phyloP scores from a whole-genome alignment of 1,284 basidiomycete species.

The Sanghuangporus sanghuang region DNA sequence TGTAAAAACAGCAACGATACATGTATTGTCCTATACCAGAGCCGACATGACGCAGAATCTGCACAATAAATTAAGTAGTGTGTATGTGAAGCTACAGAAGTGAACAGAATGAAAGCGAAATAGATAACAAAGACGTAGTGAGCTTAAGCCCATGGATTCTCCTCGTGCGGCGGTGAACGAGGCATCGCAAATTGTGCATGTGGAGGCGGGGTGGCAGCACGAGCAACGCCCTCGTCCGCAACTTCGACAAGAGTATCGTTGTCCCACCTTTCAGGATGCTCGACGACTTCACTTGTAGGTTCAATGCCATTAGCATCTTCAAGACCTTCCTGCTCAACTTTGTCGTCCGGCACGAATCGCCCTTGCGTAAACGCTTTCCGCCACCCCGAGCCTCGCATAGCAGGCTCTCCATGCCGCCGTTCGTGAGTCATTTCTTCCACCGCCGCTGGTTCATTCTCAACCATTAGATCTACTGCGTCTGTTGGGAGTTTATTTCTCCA shows the following conservation, averaged over 20 bases:
- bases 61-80: conserved; percentile 8
- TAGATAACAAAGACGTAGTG: not conserved
- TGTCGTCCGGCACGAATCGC: conserved; percentile 40
- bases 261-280: conserved; percentile 23
- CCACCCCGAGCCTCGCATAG: conserved; percentile 34
- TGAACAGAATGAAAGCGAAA: not conserved
- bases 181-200: conserved; percentile 30
- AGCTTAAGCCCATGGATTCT: conserved; percentile 25
- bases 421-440: conserved; percentile 45
- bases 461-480: conserved; percentile 76
- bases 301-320: conserved; percentile 22
- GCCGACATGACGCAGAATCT: not conserved
- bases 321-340: conserved; percentile 30
- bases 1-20: not conserved
- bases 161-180: conserved; percentile 13
- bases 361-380: conserved; percentile 50
- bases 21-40: conserved; percentile 3
- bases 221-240: conserved; percentile 26
- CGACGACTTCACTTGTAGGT: conserved; percentile 20
- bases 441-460: conserved; percentile 52
- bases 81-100: not conserved
- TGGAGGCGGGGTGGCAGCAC: conserved; percentile 39
- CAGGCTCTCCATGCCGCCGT: conserved; percentile 50
- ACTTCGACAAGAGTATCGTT: conserved; percentile 28
- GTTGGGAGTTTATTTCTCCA: conserved; percentile 40